Evolutionary conservation across 306 rosid genomes (phyloP), one percentile per base, ranked within the genome.

Genomic region (Crataegus laevigata): DNA sequence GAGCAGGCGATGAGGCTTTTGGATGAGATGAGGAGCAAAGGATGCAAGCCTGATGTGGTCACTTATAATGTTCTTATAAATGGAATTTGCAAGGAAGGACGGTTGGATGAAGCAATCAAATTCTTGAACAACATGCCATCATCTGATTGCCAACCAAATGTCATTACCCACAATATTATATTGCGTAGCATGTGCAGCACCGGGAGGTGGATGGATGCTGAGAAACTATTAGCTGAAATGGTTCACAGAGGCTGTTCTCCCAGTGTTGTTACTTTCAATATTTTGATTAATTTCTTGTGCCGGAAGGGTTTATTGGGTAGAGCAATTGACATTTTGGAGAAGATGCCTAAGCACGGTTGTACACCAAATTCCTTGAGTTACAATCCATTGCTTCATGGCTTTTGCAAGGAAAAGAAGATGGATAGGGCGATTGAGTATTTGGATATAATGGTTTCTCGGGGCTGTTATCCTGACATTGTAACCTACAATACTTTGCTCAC

Each of bases 211-310:
- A 87, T 84, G 96, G 98, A 92, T 83, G 96, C 97, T 11, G 98
- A 92, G 80, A 92, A 75, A 69, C 82, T 96, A 17, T 55, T 96
- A 73, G 59, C 85, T 10, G 96, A 96, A 40, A 92, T 96, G 99
- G 85, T 90, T 69, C 83, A 87, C 5, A 90, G 86, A 85, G 98
- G 98, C 10, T 92, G 96, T 77, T 80, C 99, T 72, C 99, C 98
- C 12, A 92, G 96, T 82, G 98, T 92, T 68, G 99, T 96, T 40
- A 96, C 99, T 83, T 96, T 96, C 89, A 96, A 96, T 75, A 96
- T 92, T 76, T 87, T 96, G 89, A 96, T 96, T 51, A 92, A 90
- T 81, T 96, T 90, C 81, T 71, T 96, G 84, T 96, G 99, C 78
- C 81, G 97, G 70, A 88, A 87, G 82, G 92, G 98, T 15, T 79